phyloP scores from a whole-genome alignment of 2,329 filamentous ascomycete species.

The Cephalotrichum gorgonifer region DNA sequence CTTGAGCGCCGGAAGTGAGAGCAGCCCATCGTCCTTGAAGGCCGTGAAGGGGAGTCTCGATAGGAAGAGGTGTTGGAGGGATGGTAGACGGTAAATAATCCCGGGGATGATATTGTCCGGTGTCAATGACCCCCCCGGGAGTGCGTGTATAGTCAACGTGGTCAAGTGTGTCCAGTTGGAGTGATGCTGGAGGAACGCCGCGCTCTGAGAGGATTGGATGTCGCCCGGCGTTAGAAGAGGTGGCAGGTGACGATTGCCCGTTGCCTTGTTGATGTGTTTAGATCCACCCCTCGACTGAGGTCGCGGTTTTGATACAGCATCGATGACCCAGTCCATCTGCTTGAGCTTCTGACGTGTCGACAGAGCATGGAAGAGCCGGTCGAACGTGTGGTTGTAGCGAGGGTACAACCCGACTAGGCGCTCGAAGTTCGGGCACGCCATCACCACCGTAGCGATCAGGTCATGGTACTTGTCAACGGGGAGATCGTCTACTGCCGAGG shows the following conservation, averaged over 20 bases:
- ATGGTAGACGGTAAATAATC: conserved; percentile 39
- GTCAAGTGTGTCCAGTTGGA: conserved; percentile 43
- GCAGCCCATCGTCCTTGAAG: conserved; percentile 46
- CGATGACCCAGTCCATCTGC: conserved; percentile 50
- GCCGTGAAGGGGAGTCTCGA: conserved; percentile 44
- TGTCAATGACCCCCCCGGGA: conserved; percentile 41
- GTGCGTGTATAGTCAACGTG: conserved; percentile 48
- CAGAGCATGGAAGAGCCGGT: conserved; percentile 46
- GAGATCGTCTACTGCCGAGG: conserved; percentile 29
- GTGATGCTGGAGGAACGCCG: conserved; percentile 40
- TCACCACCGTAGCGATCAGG: conserved; percentile 48
- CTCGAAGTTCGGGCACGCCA: conserved; percentile 57
- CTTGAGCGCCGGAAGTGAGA: conserved; percentile 42
- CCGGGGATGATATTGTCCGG: conserved; percentile 41
- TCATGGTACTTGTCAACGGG: conserved; percentile 42
- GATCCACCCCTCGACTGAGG: not conserved
- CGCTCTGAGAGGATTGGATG: conserved; percentile 20
- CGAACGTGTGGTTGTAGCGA: conserved; percentile 44
- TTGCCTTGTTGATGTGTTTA: not conserved
- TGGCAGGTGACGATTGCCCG: not conserved
- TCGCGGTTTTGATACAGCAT: conserved; percentile 18
- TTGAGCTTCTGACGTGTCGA: conserved; percentile 44
- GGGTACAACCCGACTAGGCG: conserved; percentile 43
- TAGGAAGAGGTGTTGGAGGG: conserved; percentile 47
- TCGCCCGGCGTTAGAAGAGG: conserved; percentile 19